Evolutionary conservation across 108 stramenopile genomes (phyloP), one percentile per base, ranked within the genome.

Genomic region (Pelagomonas calceolata): DNA sequence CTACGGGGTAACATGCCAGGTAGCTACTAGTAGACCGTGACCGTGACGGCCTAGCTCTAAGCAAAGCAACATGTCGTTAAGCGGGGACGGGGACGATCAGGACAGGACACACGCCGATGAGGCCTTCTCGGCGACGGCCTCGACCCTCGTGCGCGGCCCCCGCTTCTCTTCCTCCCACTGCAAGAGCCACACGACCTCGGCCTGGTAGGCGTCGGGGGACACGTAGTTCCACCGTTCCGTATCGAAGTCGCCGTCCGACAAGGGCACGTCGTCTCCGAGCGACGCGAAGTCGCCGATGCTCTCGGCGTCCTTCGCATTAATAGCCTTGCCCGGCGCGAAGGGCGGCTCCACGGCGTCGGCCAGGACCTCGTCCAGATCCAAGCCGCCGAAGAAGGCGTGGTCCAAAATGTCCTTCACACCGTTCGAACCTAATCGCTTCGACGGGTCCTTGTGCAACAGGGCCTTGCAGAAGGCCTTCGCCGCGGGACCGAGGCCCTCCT

Each of bases 381-480:
- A 46, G 34, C 84, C 85, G 67, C 76, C 73, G 72, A 94, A 97
- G 86, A 85, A 97, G 32, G 89, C 88, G 80, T 97, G 95, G n/a
- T 85, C 79, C 90, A 93, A 87, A 68, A 97, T 91, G 51, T 97
- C 93, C 68, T 85, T 82, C 68, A 86, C 89, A 36, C 95, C 94
- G 34, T 83, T 76, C 15, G 75, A 65, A 4, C 95, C 95, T 34
- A 97, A 79, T 16, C 95, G 81, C 69, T 74, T 81, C 36, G 79
- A 72, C 72, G 90, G 88, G 65, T 94, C 80, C 76, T 94, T 95
- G 36, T 84, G 85, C 32, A 95, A 73, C 34, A 97, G 73, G 65
- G 74, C 68, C 67, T 72, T 65, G 77, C 93, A 95, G 36, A 97
- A 77, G 75, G 93, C 93, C 10, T 85, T 84, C 68, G 88, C 90